Evolutionary conservation across 1,284 basidiomycete genomes (phyloP).

Genomic region (Boletus semigastroideus): DNA sequence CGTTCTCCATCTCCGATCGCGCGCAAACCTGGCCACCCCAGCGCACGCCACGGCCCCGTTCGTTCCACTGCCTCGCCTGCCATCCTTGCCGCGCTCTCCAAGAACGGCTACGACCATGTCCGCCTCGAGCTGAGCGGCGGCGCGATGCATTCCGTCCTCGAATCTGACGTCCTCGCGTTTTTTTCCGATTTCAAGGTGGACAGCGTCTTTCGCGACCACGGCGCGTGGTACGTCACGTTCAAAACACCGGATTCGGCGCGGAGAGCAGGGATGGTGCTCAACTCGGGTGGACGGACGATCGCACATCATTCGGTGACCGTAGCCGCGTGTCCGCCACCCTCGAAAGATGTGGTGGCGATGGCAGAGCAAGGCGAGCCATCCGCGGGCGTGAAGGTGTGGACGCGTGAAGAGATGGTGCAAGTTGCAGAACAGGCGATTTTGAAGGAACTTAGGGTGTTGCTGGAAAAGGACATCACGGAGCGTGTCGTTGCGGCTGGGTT

Average conservation of each 20-base stretch:
- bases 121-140: slow-evolving; percentile 53
- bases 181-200: slow-evolving; percentile 67
- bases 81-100: slow-evolving; percentile 54
- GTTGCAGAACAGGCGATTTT: slow-evolving; percentile 62
- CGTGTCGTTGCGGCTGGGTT: slow-evolving; percentile 61
- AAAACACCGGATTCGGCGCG: slow-evolving; percentile 55
- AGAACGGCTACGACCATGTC: slow-evolving; percentile 66
- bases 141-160: slow-evolving; percentile 51
- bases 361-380: slow-evolving; percentile 47
- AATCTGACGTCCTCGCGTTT: slow-evolving; percentile 61
- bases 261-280: slow-evolving; percentile 59
- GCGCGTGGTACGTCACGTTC: slow-evolving; percentile 73
- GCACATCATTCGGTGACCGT: slow-evolving; percentile 61
- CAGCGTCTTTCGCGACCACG: slow-evolving; percentile 65
- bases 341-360: slow-evolving; percentile 32
- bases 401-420: slow-evolving; percentile 57
- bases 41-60: slow-evolving; percentile 33
- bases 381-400: slow-evolving; percentile 45
- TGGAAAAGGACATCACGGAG: slow-evolving; percentile 72
- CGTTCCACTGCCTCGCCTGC: slow-evolving; percentile 47
- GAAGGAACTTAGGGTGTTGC: slow-evolving; percentile 56
- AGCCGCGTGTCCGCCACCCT: slow-evolving; percentile 53
- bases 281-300: slow-evolving; percentile 49
- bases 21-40: slow-evolving; percentile 37
- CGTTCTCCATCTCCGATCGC: slow-evolving; percentile 49